A percentile compares a stretch with the other conserved stretches of the same genome.
These are phyloP conservation scores for Alternaria dauci DNA, from an alignment of 2,329 filamentous ascomycete species.

Conservation along the genomic window DNA sequence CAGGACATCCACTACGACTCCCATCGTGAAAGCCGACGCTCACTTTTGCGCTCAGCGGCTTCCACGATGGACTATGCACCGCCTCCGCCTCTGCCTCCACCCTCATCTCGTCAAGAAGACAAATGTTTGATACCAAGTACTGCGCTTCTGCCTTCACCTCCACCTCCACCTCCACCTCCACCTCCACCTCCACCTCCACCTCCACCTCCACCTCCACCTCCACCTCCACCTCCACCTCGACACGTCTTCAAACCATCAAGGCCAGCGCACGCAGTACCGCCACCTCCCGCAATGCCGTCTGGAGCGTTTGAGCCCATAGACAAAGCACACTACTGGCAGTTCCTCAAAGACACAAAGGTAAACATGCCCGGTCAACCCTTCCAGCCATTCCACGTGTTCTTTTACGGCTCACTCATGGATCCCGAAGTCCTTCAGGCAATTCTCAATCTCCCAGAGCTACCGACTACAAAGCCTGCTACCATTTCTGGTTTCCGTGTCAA, in stretches of 20 bases:
- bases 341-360: slow-evolving; percentile 8
- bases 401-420: slow-evolving; percentile 48
- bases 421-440: slow-evolving; percentile 40
- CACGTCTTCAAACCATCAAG: slow-evolving; percentile 2
- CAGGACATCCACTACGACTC: not conserved
- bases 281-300: slow-evolving; percentile 5
- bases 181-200: too few relatives aligned
- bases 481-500: slow-evolving; percentile 38
- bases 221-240: not conserved
- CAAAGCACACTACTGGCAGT: slow-evolving; percentile 7
- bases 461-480: slow-evolving; percentile 27
- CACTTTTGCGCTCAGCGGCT: slow-evolving; percentile 1
- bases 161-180: too few relatives aligned
- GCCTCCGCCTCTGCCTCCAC: not conserved
- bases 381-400: slow-evolving; percentile 36
- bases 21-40: not conserved
- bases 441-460: slow-evolving; percentile 32
- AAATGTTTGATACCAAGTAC: not conserved
- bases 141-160: too few relatives aligned
- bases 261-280: slow-evolving; percentile 3
- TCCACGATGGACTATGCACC: slow-evolving; percentile 1
- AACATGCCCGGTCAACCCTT: slow-evolving; percentile 7
- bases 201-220: too few relatives aligned
- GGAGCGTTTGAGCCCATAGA: slow-evolving; percentile 6
- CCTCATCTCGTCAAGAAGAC: not conserved